Conservation (phyloP, 202 grass and related monocot species). For the Setaria viridis region DNA sequence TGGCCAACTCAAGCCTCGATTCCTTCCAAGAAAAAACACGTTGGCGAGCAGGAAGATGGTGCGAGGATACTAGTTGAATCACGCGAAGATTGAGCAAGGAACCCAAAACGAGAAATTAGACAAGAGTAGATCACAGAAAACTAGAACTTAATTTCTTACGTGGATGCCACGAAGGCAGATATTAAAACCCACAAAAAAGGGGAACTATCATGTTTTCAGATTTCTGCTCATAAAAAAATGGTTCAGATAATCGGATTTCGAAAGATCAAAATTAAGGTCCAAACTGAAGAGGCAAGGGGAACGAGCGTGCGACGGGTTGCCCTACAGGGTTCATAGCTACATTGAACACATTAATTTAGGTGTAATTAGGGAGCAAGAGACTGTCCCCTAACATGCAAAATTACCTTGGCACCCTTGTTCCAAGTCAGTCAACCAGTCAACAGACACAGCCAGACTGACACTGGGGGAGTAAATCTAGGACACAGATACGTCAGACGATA, state of each 20-base stretch:
- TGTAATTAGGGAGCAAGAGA: neutral
- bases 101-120: neutral
- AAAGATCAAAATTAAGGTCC: slow-evolving; percentile 37
- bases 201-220: neutral
- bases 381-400: slow-evolving; percentile 12
- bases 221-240: neutral
- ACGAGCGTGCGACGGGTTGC: neutral
- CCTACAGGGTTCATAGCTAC: neutral
- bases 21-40: neutral
- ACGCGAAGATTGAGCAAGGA: neutral
- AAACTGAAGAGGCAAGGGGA: neutral
- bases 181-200: neutral
- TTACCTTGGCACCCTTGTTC: slow-evolving; percentile 31
- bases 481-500: slow-evolving; percentile 35
- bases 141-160: neutral
- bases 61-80: neutral
- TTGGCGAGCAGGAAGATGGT: neutral
- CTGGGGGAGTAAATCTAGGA: slow-evolving; percentile 41
- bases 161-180: neutral
- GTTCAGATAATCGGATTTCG: neutral
- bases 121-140: neutral
- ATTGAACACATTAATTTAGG: neutral
- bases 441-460: slow-evolving; percentile 32
- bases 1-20: neutral
- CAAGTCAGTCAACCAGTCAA: slow-evolving; percentile 45